These are phyloP conservation scores for Stentor coeruleus DNA, from an alignment of 73 alveolate genomes.

Conservation along the genomic window DNA sequence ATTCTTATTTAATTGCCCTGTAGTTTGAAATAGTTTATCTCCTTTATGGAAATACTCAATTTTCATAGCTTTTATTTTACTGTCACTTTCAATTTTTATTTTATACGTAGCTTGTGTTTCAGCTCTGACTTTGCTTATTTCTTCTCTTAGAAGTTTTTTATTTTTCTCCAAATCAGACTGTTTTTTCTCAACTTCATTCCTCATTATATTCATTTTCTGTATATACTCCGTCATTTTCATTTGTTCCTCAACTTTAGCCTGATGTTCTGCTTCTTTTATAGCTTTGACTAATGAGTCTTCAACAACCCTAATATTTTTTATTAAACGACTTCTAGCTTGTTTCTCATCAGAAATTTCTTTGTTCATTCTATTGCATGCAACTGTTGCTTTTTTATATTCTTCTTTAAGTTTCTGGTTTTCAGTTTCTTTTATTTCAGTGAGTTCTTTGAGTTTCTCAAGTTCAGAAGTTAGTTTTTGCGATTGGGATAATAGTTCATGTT, in stretches of 20 bases:
- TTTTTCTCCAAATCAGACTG: neutral
- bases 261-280: neutral
- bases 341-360: neutral
- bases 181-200: neutral
- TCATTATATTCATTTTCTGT: conserved; percentile 4
- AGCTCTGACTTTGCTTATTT: neutral
- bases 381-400: neutral
- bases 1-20: neutral
- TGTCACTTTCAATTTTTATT: too few relatives aligned
- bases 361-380: neutral
- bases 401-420: neutral
- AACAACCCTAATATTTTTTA: neutral
- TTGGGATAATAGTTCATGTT: neutral
- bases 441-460: neutral
- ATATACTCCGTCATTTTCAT: neutral
- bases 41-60: neutral
- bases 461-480: neutral
- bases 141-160: neutral
- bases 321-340: neutral
- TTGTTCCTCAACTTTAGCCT: neutral
- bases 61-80: neutral
- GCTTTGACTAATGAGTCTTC: neutral
- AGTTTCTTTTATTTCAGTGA: too few relatives aligned
- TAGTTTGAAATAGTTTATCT: neutral
- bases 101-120: neutral